phyloP scores from a whole-genome alignment of 345 rosid species.

The Camelina hispida region DNA sequence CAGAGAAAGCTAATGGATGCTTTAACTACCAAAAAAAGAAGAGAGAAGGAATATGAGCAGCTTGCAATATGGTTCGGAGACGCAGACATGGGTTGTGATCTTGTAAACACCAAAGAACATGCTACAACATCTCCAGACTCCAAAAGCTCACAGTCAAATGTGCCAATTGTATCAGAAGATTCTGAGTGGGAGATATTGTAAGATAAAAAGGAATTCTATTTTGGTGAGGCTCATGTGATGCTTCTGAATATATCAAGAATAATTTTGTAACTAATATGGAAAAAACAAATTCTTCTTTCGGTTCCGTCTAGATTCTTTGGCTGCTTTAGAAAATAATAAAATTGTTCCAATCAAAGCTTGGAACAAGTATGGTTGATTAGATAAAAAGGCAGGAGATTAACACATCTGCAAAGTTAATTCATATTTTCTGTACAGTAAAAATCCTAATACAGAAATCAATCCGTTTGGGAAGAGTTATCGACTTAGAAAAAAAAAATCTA shows the following conservation, averaged over 20 bases:
- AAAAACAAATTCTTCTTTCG: not conserved
- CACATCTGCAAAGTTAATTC: constrained; percentile 1
- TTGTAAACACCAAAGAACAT: constrained; percentile 33
- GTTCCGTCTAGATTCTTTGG: not conserved
- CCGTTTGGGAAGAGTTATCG: constrained; percentile 13
- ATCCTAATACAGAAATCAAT: constrained; percentile 31
- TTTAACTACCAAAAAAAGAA: constrained; percentile 60
- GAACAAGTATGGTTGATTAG: constrained; percentile 29
- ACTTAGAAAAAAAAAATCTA: constrained; percentile 10
- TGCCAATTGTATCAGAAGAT: constrained; percentile 45
- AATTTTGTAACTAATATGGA: constrained; percentile 6
- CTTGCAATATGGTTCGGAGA: constrained; percentile 82
- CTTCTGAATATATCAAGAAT: constrained; percentile 3
- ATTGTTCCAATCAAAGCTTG: not conserved
- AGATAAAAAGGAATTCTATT: constrained; percentile 13
- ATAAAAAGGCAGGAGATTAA: not conserved
- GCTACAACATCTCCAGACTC: constrained; percentile 24
- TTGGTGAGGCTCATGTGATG: not conserved
- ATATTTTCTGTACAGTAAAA: constrained; percentile 38
- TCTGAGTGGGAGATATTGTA: constrained; percentile 77
- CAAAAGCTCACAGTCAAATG: constrained; percentile 36
- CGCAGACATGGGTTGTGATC: constrained; percentile 47
- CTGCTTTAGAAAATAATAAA: constrained; percentile 20
- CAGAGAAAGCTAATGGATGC: constrained; percentile 74
- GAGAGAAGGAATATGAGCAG: constrained; percentile 76